Conservation (phyloP, 257 asterid genomes). For the Striga asiatica region DNA sequence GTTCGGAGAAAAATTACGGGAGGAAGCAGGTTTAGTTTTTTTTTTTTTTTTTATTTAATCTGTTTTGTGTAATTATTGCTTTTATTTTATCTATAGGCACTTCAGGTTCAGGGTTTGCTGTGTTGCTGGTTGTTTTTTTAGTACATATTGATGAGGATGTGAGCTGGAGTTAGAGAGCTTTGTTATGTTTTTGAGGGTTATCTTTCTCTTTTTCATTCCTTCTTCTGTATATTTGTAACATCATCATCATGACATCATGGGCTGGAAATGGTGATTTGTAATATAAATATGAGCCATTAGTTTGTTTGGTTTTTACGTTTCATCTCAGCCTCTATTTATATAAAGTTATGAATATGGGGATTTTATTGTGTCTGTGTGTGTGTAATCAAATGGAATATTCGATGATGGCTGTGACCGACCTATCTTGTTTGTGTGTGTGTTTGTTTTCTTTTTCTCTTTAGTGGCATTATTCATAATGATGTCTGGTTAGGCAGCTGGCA, state of each 20-base stretch:
- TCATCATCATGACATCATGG: not conserved
- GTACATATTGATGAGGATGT: no score
- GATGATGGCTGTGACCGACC: no score
- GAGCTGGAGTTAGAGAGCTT: no score
- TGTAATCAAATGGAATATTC: no score
- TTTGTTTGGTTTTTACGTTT: not conserved
- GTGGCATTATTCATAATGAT: no score
- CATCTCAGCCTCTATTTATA: not conserved
- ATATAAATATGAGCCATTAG: not conserved
- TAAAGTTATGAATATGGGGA: no score
- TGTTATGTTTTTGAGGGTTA: not conserved
- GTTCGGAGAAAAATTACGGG: conserved; percentile 19
- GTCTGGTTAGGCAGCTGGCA: no score
- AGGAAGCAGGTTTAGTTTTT: not conserved
- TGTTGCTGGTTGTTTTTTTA: no score
- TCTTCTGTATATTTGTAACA: not conserved
- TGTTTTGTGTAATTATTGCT: not conserved
- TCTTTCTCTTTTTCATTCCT: not conserved
- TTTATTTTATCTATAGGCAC: not conserved
- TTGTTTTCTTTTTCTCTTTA: no score
- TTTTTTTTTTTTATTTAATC: not conserved
- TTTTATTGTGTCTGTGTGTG: no score
- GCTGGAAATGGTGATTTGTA: not conserved
- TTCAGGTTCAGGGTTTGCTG: no score
- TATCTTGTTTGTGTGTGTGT: no score